Percentiles rank a stretch among this genome's conserved stretches.
Evolutionary conservation across 2,329 filamentous ascomycete species (phyloP).

Genomic region (Nigrograna mackinnonii): DNA sequence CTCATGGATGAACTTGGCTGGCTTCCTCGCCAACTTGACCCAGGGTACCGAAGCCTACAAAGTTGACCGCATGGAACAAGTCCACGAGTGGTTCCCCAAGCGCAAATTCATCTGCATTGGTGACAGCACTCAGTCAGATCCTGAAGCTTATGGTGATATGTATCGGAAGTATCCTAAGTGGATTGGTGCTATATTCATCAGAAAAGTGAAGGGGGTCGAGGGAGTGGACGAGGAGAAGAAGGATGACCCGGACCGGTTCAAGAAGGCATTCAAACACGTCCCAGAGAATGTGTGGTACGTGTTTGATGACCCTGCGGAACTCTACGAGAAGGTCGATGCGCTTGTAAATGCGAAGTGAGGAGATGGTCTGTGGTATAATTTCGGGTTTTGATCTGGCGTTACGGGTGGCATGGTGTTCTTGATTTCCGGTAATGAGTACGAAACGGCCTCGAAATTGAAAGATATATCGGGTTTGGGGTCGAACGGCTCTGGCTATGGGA

Average conservation of each 20-base stretch:
- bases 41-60: slow-evolving; percentile 86
- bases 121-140: slow-evolving; percentile 89
- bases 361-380: too few relatives aligned
- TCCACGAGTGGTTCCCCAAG: slow-evolving; percentile 77
- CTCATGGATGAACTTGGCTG: slow-evolving; percentile 82
- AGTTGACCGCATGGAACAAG: slow-evolving; percentile 74
- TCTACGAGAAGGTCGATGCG: slow-evolving; percentile 47
- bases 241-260: slow-evolving; percentile 69
- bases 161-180: slow-evolving; percentile 71
- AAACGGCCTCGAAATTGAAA: too few relatives aligned
- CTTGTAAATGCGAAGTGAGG: slow-evolving; percentile 13
- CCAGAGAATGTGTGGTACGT: slow-evolving; percentile 76
- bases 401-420: too few relatives aligned
- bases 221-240: slow-evolving; percentile 76
- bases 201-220: slow-evolving; percentile 77
- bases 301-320: slow-evolving; percentile 75
- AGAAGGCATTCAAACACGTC: slow-evolving; percentile 78
- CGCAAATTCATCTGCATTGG: slow-evolving; percentile 83
- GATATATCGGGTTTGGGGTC: too few relatives aligned
- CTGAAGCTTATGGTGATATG: slow-evolving; percentile 85
- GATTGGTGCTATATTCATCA: slow-evolving; percentile 83
- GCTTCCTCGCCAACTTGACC: slow-evolving; percentile 78
- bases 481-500: too few relatives aligned
- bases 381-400: too few relatives aligned
- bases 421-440: too few relatives aligned